Base-by-base conservation (phyloP, 108 stramenopile genomes). In the Schizochytrium sp. region DNA sequence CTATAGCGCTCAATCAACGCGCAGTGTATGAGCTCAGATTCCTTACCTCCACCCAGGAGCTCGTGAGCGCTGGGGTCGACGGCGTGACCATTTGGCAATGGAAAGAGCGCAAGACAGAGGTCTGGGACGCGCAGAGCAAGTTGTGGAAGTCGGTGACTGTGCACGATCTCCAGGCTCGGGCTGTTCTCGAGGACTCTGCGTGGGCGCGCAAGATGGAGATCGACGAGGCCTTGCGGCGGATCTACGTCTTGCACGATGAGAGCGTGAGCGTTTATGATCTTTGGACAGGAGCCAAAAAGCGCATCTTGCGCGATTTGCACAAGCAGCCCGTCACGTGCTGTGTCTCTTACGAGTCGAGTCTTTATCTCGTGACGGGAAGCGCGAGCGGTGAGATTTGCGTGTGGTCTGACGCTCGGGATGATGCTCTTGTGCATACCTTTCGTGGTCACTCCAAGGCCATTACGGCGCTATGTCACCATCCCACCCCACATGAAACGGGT, bases 291-390 rank as follows among this genome's bases (percentile, higher is more conserved):
- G 25, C 51, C 18, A 53, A 34, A 4, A 8, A 45, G 5, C 6
- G 28, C n/a, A 4, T 28, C 0, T 23, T 83, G 19, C 23, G 6
- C n/a, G 16, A 83, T 34, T 12, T 83, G n/a, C 76, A 83, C 76
- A 47, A 83, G 76, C 76, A 83, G n/a, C 45, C 48, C 51, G 12
- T 83, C 76, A 83, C 76, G n/a, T 47, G 51, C 51, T 83, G 76
- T 23, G 3, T 83, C 28, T 47, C 51, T 1, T 83, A 83, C 4
- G 51, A 53, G n/a, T 12, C 19, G 19, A 83, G 76, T 34, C 76
- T 3, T 3, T 83, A 83, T 34, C 28, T 53, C 10, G 51, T 83
- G 4, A 83, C 76, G 25, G 51, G 76, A 0, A 53, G 76, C 51
- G 51, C 51, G 10, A 5, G 76, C 45, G 76, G 76, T 21, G 76